Evolutionary conservation across 257 asterid species (phyloP).

Genomic region (Rubia yunnanensis): DNA sequence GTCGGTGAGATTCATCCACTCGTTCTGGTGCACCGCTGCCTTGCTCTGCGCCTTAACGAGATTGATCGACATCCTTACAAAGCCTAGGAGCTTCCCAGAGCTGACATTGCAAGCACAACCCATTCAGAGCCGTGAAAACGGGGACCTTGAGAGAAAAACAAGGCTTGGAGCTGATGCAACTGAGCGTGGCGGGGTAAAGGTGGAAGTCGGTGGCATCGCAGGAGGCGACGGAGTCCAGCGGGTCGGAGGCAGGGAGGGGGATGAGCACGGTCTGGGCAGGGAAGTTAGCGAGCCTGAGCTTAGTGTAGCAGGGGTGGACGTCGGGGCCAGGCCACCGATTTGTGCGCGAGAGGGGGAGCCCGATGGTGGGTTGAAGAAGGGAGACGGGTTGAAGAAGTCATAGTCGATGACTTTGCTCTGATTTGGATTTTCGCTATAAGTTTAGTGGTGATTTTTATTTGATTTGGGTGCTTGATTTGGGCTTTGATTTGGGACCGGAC

Average conservation of each 20-base stretch:
- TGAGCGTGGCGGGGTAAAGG: slow-evolving; percentile 66
- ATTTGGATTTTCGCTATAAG: no score
- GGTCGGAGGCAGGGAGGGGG: slow-evolving; percentile 33
- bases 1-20: slow-evolving; percentile 61
- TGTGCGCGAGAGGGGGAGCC: slow-evolving; percentile 38
- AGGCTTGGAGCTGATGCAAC: slow-evolving; percentile 37
- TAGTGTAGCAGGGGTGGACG: slow-evolving; percentile 75
- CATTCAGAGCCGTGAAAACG: slow-evolving; percentile 57
- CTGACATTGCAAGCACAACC: slow-evolving; percentile 63
- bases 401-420: no score
- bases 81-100: slow-evolving; percentile 49
- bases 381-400: no score
- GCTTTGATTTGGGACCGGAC: no score
- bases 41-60: slow-evolving; percentile 34
- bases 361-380: slow-evolving; percentile 48
- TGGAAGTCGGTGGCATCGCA: slow-evolving; percentile 46
- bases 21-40: slow-evolving; percentile 40
- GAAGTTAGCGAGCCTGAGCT: slow-evolving; percentile 52
- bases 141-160: slow-evolving; percentile 35
- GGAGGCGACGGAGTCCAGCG: slow-evolving; percentile 33
- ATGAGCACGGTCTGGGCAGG: slow-evolving; percentile 65
- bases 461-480: no score
- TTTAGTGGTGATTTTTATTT: no score
- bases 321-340: slow-evolving; percentile 50
- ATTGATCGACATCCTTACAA: slow-evolving; percentile 29